These are phyloP conservation scores for Nannochloropsis salina DNA, from an alignment of 108 stramenopile species.

Conservation along the genomic window DNA sequence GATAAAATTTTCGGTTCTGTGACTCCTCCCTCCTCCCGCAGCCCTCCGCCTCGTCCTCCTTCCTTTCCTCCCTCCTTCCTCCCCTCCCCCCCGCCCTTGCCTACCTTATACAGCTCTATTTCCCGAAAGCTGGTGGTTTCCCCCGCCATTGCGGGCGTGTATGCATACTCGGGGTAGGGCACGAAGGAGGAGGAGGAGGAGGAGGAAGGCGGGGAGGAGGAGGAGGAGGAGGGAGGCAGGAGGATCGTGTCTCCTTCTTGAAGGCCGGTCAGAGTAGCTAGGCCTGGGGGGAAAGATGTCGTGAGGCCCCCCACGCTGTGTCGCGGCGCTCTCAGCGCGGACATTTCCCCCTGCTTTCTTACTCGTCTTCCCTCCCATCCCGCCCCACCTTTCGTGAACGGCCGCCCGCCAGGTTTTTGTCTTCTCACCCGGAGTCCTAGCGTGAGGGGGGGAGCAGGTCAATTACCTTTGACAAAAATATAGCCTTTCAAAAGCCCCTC, in stretches of 20 bases:
- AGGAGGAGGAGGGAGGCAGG: not conserved
- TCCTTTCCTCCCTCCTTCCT: not conserved
- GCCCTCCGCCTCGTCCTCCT: not conserved
- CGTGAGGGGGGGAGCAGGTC: no score
- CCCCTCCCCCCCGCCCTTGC: not conserved
- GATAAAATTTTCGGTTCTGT: no score
- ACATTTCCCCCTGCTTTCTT: no score
- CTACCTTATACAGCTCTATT: not conserved
- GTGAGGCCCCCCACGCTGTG: no score
- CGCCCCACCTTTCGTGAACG: no score
- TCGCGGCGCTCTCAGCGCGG: no score
- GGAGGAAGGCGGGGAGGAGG: not conserved
- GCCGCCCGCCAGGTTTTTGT: no score
- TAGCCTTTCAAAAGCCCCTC: no score
- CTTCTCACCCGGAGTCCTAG: no score
- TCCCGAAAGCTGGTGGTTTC: not conserved
- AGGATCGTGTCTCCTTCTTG: not conserved
- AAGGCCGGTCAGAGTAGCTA: not conserved
- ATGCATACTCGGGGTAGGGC: not conserved
- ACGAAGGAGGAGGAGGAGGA: constrained; percentile 4
- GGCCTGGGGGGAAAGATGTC: not conserved
- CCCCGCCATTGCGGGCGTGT: not conserved
- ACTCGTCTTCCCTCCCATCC: no score
- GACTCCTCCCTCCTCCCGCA: no score
- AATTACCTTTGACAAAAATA: no score